Conservation (phyloP, 768 basidiomycete genomes). For the Russula emetica region DNA sequence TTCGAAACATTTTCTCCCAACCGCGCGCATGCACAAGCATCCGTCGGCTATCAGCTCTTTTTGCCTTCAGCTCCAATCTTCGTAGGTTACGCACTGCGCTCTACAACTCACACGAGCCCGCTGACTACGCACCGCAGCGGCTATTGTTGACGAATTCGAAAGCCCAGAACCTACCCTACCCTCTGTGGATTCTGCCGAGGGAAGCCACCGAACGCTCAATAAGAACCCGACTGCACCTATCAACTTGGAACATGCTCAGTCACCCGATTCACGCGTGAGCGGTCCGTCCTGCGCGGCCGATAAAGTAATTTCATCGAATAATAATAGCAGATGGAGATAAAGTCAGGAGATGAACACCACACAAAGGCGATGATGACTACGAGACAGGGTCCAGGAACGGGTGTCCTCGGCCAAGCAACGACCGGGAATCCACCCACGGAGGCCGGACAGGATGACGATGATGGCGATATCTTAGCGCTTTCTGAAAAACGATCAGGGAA, state of each 20-base stretch:
- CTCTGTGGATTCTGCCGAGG: neutral
- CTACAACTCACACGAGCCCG: no score
- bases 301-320: neutral
- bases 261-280: slow-evolving; percentile 6
- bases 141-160: slow-evolving; percentile 45
- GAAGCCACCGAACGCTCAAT: neutral
- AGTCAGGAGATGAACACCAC: neutral
- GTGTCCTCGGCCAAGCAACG: neutral
- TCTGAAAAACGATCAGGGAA: neutral
- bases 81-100: slow-evolving; percentile 46
- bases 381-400: slow-evolving; percentile 9
- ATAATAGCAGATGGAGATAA: slow-evolving; percentile 1
- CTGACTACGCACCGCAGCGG: slow-evolving; percentile 39
- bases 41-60: slow-evolving; percentile 65
- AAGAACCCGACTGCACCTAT: neutral
- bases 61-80: slow-evolving; percentile 60
- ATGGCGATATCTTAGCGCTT: neutral
- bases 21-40: slow-evolving; percentile 64
- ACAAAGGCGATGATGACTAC: neutral
- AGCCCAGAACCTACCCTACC: slow-evolving; percentile 41
- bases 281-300: neutral
- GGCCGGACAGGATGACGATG: slow-evolving; percentile 6
- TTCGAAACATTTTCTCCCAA: slow-evolving; percentile 65
- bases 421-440: neutral
- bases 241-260: neutral